A percentile compares a stretch with the other conserved stretches of the same genome.
Evolutionary conservation across 306 rosid genomes (phyloP).

Genomic region (Psophocarpus tetragonolobus): DNA sequence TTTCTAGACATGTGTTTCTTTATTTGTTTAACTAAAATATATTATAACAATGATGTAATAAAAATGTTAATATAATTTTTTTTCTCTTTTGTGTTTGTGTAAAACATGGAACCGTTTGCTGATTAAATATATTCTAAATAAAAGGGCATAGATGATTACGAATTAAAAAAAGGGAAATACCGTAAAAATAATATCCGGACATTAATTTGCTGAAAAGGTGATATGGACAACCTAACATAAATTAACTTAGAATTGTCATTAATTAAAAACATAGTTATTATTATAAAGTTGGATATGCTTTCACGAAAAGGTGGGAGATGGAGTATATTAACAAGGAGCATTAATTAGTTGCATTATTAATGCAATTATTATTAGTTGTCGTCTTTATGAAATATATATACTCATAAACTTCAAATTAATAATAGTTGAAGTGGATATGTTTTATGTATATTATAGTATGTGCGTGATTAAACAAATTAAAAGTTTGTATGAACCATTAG

Average conservation of each 20-base stretch:
- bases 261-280: slow-evolving; percentile 15
- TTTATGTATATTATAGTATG: background rate
- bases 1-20: too few species aligned
- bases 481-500: too few species aligned
- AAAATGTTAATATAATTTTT: too few species aligned
- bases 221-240: slow-evolving; percentile 5
- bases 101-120: too few species aligned
- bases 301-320: slow-evolving; percentile 11
- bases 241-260: background rate
- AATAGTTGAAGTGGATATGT: background rate
- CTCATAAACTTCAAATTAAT: background rate
- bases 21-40: too few species aligned
- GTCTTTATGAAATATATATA: background rate
- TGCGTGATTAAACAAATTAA: background rate
- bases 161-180: background rate
- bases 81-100: too few species aligned
- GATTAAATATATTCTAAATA: too few species aligned
- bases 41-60: too few species aligned
- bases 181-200: too few species aligned
- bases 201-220: background rate
- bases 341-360: background rate
- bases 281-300: background rate
- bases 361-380: background rate
- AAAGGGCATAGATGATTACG: too few species aligned
- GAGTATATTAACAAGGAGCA: background rate